Evolutionary conservation across 2,329 filamentous ascomycete species (phyloP).

Genomic region (Truncatella angustata): DNA sequence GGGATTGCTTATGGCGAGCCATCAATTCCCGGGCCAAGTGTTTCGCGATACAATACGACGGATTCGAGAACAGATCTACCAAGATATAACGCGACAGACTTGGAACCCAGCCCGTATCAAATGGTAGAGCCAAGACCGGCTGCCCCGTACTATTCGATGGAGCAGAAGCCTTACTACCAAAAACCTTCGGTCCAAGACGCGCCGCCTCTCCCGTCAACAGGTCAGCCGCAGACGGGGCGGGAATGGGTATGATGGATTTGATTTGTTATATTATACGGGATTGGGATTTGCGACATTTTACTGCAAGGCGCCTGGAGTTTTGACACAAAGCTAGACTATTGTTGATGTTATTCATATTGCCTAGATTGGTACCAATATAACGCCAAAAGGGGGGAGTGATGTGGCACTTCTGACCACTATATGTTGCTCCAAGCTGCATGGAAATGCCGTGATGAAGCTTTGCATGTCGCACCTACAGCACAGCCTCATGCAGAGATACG

Average conservation of each 20-base stretch:
- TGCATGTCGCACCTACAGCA: no score
- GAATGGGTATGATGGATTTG: neutral
- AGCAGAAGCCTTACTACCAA: conserved; percentile 7
- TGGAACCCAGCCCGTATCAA: neutral
- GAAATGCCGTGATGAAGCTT: no score
- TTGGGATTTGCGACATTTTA: neutral
- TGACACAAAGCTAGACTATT: neutral
- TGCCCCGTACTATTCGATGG: neutral
- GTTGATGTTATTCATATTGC: no score
- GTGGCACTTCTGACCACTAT: no score
- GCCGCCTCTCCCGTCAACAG: neutral
- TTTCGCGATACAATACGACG: neutral
- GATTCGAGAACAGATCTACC: neutral
- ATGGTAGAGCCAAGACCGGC: neutral
- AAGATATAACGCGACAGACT: neutral
- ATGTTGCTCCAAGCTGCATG: no score
- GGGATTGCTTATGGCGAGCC: neutral
- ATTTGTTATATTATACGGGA: no score
- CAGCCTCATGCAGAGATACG: neutral
- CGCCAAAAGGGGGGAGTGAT: no score
- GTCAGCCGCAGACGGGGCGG: neutral
- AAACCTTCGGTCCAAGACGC: neutral
- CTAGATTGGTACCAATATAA: no score
- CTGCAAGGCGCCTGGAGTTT: conserved; percentile 2
- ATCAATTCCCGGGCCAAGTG: neutral